Base-by-base conservation (phyloP, 108 stramenopile species). In the Cylindrotheca fusiformis region DNA sequence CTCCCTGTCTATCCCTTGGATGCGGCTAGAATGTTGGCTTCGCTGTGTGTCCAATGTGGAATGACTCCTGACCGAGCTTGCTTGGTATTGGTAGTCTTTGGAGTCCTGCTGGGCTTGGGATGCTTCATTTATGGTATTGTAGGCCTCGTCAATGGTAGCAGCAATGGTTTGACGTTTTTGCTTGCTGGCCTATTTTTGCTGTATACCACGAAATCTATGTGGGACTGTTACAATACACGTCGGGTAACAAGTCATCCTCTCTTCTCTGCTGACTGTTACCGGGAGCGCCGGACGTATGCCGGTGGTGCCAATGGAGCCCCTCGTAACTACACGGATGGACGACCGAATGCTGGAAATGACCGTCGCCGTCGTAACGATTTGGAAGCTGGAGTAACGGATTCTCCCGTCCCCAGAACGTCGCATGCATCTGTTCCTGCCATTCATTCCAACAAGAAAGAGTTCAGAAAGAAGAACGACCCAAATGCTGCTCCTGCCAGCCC, bases 1-100 rank as follows among this genome's bases (percentile, higher is more conserved):
- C 17, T 66, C 2, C 65, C 65, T 0, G 65, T 52, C 1, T 66
- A 56, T 56, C 65, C 65, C 3, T 23, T 66, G 53, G 65, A 66
- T 66, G 53, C 65, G 46, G 65, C 65, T 3, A 46, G 46, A n/a
- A 56, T 56, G 53, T n/a, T 66, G 50, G 50, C 50, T 51, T 6
- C 50, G 6, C 5, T 51, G 6, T 6, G 6, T 22, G 50, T 51
- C 19, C 50, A 51, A 21, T 51, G 50, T n/a, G 50, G 50, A 6
- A 6, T 51, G n/a, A 21, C 50, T 4, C 5, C 21, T 6, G 20
- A n/a, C 19, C 6, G 50, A 21, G 6, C 50, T 6, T n/a, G 20
- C n/a, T n/a, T n/a, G n/a, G 21, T 51, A 5, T 51, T 51, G 50
- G n/a, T 51, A 4, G n/a, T 51, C 20, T 21, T 51, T 51, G 50